Base-by-base conservation (phyloP, 1,139 yeast genomes). In the Sugiyamaella neomexicana region DNA sequence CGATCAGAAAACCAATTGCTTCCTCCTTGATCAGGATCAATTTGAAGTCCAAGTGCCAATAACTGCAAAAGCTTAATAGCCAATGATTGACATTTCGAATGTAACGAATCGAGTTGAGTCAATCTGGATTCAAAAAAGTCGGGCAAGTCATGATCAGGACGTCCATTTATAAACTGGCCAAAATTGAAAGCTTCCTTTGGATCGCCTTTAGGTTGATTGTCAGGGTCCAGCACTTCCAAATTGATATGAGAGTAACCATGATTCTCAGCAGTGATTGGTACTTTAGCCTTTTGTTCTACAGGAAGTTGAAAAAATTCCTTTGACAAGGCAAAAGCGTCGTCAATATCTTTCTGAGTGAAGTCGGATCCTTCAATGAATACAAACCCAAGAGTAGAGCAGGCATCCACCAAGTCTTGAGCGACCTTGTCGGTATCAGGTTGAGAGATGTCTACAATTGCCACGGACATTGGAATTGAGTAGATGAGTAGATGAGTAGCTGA, bases 321-420 rank as follows among this genome's bases (percentile, higher is more conserved):
- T n/a, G 89, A 81, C 50, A 82, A 60, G 9, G 65, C 68, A 62
- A 86, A 86, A 42, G 82, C 69, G 1, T 67, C 66, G 52, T 80
- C 80, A 6, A 86, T 85, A 58, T 85, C 90, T 4, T 71, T 68
- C 55, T 78, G 78, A 0, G 81, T 70, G 65, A 86, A 83, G 6
- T 79, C 84, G 59, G 86, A 89, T 7, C 93, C 91, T 62, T 85
- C 88, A 5, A 86, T 74, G 62, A 85, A 84, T 44, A 86, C 72
- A 63, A 87, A 86, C 0, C 95, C 95, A 58, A 85, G 85, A 0
- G 80, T 71, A 13, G 81, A 74, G 6, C 89, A 89, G 0, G 93
- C 93, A 3, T 79, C 72, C 9, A 85, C 74, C 15, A 87, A 74
- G 50, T 76, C 72, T 6, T 73, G 74, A 0, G 83, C 85, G 0